Evolutionary conservation across 2,329 filamentous ascomycete species (phyloP).

Genomic region (Raffaelea ambrosiae): DNA sequence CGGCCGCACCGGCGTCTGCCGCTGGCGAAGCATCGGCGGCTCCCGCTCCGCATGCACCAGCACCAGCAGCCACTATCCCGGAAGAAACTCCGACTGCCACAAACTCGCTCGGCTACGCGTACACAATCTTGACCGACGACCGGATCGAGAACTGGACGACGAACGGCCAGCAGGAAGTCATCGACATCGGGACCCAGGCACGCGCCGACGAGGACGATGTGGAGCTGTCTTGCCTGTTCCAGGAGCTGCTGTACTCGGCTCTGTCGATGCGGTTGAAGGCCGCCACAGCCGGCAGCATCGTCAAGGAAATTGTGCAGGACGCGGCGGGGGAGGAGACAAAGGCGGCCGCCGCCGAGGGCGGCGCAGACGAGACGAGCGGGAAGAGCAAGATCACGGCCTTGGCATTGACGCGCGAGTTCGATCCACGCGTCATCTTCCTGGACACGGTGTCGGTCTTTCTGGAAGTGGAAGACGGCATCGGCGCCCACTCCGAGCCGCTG

Average conservation of each 20-base stretch:
- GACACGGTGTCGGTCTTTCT: slow-evolving; percentile 75
- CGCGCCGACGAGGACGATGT: slow-evolving; percentile 59
- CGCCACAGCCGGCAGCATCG: slow-evolving; percentile 58
- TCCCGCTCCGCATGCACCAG: not conserved
- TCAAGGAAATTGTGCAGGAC: slow-evolving; percentile 61
- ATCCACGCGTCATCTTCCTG: slow-evolving; percentile 65
- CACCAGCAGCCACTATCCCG: slow-evolving; percentile 8
- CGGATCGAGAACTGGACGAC: slow-evolving; percentile 57
- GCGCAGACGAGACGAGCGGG: slow-evolving; percentile 23
- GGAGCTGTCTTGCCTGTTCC: slow-evolving; percentile 64
- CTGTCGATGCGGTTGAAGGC: slow-evolving; percentile 61
- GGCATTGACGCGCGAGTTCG: slow-evolving; percentile 36
- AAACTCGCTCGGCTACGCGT: slow-evolving; percentile 46
- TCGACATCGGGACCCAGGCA: slow-evolving; percentile 56
- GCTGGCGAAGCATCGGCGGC: not conserved
- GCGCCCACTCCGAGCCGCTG: slow-evolving; percentile 39
- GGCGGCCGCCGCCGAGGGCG: slow-evolving; percentile 10
- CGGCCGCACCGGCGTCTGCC: not conserved
- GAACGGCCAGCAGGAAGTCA: slow-evolving; percentile 56
- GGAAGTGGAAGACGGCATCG: slow-evolving; percentile 53
- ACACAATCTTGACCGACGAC: slow-evolving; percentile 66
- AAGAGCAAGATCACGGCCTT: not conserved
- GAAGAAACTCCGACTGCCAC: slow-evolving; percentile 17
- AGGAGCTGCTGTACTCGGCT: slow-evolving; percentile 74
- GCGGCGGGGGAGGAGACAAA: not conserved